A percentile compares a stretch with the other conserved stretches of the same genome.
These are phyloP conservation scores for Penicillium polonicum DNA, from an alignment of 2,329 filamentous ascomycete species.

Conservation along the genomic window DNA sequence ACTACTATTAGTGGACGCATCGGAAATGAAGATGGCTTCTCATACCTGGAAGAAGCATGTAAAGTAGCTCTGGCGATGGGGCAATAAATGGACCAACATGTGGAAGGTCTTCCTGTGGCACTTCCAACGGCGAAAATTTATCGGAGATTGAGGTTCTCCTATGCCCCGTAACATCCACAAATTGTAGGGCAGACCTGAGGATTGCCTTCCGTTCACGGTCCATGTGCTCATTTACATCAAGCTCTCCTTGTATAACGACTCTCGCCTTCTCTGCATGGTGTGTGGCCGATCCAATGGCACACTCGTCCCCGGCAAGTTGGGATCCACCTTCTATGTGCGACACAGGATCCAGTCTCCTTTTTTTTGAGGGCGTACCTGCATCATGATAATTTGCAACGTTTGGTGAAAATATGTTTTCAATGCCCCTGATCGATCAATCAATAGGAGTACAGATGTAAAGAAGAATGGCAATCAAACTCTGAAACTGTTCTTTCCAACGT, in stretches of 20 bases:
- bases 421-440: slow-evolving; percentile 1
- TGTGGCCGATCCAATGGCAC: slow-evolving; percentile 15
- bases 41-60: slow-evolving; percentile 26
- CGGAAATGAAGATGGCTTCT: background rate
- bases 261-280: slow-evolving; percentile 29
- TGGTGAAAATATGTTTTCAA: background rate
- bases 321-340: background rate
- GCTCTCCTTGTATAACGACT: slow-evolving; percentile 25
- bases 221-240: slow-evolving; percentile 18
- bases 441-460: too few species aligned
- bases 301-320: slow-evolving; percentile 7
- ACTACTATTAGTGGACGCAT: background rate
- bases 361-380: slow-evolving; percentile 3
- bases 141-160: background rate
- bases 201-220: slow-evolving; percentile 21
- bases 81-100: slow-evolving; percentile 5
- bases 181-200: slow-evolving; percentile 22
- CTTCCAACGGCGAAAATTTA: background rate
- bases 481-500: slow-evolving; percentile 14
- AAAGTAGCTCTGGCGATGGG: slow-evolving; percentile 26
- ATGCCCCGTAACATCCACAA: slow-evolving; percentile 21
- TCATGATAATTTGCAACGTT: background rate
- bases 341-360: slow-evolving; percentile 7
- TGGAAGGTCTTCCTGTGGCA: slow-evolving; percentile 1
- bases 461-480: background rate